These are phyloP conservation scores for Penicillium psychrosexuale DNA, from an alignment of 2,329 filamentous ascomycete species.

Conservation along the genomic window DNA sequence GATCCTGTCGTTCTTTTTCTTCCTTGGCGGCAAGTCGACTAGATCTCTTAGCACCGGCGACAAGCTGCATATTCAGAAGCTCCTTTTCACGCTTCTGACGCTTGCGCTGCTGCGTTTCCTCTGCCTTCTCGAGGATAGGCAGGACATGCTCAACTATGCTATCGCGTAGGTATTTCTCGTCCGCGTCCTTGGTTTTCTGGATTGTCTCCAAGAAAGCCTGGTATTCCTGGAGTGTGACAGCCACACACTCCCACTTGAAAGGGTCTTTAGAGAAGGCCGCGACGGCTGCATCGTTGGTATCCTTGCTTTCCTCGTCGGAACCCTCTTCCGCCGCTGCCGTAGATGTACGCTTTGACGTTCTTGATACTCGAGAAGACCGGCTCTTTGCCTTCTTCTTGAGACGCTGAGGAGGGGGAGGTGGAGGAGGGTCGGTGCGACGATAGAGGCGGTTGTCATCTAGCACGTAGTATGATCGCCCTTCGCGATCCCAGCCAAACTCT, in stretches of 20 bases:
- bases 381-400: conserved; percentile 63
- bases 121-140: conserved; percentile 77
- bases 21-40: conserved; percentile 79
- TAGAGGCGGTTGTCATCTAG: conserved; percentile 94
- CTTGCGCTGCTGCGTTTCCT: conserved; percentile 66
- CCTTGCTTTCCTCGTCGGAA: conserved; percentile 45
- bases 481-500: conserved; percentile 71
- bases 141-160: conserved; percentile 74
- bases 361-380: conserved; percentile 61
- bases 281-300: conserved; percentile 28
- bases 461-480: conserved; percentile 84
- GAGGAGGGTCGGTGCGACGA: conserved; percentile 72
- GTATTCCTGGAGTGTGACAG: conserved; percentile 76
- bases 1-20: conserved; percentile 73
- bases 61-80: conserved; percentile 73
- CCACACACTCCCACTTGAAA: conserved; percentile 87
- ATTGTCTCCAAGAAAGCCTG: conserved; percentile 67
- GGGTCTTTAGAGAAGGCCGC: conserved; percentile 56
- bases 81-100: conserved; percentile 74
- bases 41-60: conserved; percentile 92
- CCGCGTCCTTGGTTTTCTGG: conserved; percentile 72
- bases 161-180: conserved; percentile 74
- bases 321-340: conserved; percentile 39
- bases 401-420: conserved; percentile 51
- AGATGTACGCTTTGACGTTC: conserved; percentile 66